These are phyloP conservation scores for Paraconiothyrium brasiliense DNA, from an alignment of 2,329 filamentous ascomycete genomes.

Conservation along the genomic window DNA sequence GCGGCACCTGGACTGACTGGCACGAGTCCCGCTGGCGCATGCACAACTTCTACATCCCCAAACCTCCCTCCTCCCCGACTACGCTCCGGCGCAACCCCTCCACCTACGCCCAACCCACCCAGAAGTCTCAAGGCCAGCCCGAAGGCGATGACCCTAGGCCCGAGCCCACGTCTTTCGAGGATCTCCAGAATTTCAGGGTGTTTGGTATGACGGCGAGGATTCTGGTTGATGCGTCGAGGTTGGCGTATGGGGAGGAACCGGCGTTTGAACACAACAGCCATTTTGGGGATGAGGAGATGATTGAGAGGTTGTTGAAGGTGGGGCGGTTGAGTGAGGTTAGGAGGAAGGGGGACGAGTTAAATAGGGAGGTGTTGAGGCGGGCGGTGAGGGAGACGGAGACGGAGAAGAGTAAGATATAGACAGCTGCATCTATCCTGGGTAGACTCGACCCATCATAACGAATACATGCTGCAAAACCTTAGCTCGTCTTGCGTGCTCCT, in stretches of 20 bases:
- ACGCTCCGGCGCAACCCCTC: conserved; percentile 1
- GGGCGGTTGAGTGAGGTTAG: conserved; percentile 64
- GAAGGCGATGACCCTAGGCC: conserved; percentile 32
- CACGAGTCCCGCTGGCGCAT: conserved; percentile 81
- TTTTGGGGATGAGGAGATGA: conserved; percentile 74
- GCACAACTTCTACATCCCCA: conserved; percentile 91
- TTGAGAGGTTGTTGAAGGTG: conserved; percentile 63
- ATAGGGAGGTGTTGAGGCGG: conserved; percentile 60
- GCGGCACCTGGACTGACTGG: conserved; percentile 82
- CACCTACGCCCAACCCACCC: conserved; percentile 16
- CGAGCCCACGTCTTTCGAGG: conserved; percentile 53
- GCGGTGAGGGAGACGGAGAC: conserved; percentile 62
- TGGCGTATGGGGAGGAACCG: conserved; percentile 84
- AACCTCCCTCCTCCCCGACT: conserved; percentile 28
- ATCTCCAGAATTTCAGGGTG: conserved; percentile 75
- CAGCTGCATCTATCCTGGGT: background rate
- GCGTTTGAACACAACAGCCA: conserved; percentile 79
- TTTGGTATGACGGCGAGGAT: conserved; percentile 97
- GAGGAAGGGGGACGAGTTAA: conserved; percentile 62
- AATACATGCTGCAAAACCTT: too few relatives aligned
- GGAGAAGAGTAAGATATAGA: conserved; percentile 59
- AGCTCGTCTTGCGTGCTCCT: background rate
- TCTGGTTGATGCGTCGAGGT: conserved; percentile 83
- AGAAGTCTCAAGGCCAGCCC: conserved; percentile 13
- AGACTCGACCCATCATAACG: too few relatives aligned